A percentile compares a stretch with the other conserved stretches of the same genome.
phyloP scores from a whole-genome alignment of 805 yeast genomes.

The Monosporozyma servazzii region DNA sequence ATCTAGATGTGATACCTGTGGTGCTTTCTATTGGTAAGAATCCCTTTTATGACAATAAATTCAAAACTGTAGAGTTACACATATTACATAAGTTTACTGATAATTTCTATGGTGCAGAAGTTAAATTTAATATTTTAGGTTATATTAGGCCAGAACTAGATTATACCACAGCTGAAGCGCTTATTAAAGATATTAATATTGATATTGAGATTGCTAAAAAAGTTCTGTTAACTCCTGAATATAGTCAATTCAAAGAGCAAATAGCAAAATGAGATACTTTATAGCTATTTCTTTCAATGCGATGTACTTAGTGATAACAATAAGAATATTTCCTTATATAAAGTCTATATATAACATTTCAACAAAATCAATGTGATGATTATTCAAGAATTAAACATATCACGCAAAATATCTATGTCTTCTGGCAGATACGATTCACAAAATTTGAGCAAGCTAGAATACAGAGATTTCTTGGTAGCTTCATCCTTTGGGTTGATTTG shows the following conservation, averaged over 20 bases:
- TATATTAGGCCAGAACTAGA: conserved; percentile 85
- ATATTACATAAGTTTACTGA: conserved; percentile 60
- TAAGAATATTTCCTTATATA: conserved; percentile 3
- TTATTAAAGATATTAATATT: conserved; percentile 70
- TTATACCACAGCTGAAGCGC: conserved; percentile 74
- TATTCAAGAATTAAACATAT: neutral
- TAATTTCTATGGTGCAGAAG: conserved; percentile 74
- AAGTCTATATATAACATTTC: neutral
- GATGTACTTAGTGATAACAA: neutral
- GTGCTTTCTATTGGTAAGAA: conserved; percentile 96
- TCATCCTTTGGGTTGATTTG: conserved; percentile 10
- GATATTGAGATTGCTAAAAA: conserved; percentile 61
- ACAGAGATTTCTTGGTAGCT: neutral
- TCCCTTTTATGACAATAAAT: conserved; percentile 75
- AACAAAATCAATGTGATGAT: neutral
- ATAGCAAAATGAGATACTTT: neutral
- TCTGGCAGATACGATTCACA: conserved; percentile 23
- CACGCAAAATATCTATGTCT: conserved; percentile 18
- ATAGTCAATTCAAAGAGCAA: conserved; percentile 5
- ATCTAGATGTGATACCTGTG: conserved; percentile 57
- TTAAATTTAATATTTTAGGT: conserved; percentile 68
- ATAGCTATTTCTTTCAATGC: neutral
- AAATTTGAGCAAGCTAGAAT: conserved; percentile 9
- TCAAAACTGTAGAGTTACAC: conserved; percentile 82
- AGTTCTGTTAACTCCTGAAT: conserved; percentile 4